Evolutionary conservation across 306 rosid species (phyloP).

Genomic region (Acacia crassicarpa): DNA sequence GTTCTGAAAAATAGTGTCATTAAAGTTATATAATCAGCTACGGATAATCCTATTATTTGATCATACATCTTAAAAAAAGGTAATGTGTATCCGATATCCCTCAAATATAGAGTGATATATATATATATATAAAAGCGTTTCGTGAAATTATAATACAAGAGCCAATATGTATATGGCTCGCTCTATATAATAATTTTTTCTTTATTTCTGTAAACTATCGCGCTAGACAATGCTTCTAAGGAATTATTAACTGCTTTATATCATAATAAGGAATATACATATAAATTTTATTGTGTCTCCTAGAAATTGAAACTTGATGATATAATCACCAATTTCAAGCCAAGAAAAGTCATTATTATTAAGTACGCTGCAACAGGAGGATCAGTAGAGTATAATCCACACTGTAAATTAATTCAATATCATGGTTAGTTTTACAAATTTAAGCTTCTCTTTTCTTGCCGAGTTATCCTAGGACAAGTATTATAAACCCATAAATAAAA

Average conservation of each 20-base stretch:
- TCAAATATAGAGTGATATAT: background rate
- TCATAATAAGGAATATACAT: background rate
- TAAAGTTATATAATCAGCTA: background rate
- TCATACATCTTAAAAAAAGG: background rate
- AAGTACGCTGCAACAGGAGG: background rate
- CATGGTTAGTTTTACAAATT: background rate
- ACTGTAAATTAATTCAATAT: background rate
- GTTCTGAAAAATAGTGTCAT: background rate
- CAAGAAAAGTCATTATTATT: background rate
- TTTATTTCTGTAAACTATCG: background rate
- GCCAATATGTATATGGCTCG: too few relatives aligned
- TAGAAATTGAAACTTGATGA: background rate
- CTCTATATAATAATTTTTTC: too few relatives aligned
- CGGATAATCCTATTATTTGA: background rate
- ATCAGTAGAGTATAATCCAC: background rate
- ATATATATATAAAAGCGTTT: background rate
- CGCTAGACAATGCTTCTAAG: background rate
- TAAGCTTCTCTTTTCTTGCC: background rate
- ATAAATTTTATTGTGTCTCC: background rate
- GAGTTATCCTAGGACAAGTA: background rate
- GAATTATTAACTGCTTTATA: background rate
- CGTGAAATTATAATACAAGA: background rate
- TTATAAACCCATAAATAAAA: background rate
- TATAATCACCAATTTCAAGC: background rate
- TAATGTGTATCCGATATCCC: background rate